Percentiles rank a stretch among this genome's conserved stretches.
These are phyloP conservation scores for Magnaporthales sp. DNA, from an alignment of 2,329 filamentous ascomycete genomes.

Conservation along the genomic window DNA sequence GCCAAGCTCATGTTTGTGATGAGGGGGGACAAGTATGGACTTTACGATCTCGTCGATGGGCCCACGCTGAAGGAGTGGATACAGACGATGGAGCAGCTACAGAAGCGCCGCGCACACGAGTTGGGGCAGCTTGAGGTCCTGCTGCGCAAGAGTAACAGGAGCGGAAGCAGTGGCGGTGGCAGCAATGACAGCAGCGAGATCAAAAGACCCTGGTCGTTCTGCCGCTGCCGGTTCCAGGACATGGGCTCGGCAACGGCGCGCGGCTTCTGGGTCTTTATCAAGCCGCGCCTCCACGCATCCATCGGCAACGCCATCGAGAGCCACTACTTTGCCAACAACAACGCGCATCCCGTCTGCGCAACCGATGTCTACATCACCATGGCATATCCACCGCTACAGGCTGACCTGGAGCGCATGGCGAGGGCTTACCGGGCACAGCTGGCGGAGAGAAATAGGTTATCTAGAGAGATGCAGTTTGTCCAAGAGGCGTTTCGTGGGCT, in stretches of 20 bases:
- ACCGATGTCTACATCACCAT: neutral
- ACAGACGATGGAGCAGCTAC: neutral
- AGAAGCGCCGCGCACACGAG: neutral
- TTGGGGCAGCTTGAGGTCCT: neutral
- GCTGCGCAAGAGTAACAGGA: neutral
- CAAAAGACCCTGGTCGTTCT: neutral
- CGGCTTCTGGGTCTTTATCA: neutral
- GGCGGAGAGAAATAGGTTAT: neutral
- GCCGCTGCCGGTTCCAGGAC: neutral
- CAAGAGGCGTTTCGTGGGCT: neutral
- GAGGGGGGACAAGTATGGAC: neutral
- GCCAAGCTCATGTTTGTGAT: neutral
- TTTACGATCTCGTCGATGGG: neutral
- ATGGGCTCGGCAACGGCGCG: neutral
- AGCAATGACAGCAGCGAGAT: neutral
- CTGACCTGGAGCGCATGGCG: neutral
- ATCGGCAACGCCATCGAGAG: neutral
- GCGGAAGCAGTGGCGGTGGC: neutral
- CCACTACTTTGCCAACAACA: conserved; percentile 1
- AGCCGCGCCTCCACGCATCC: neutral
- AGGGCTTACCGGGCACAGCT: neutral
- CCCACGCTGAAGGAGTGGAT: neutral
- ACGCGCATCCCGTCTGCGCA: neutral
- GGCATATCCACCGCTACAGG: neutral
- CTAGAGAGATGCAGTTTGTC: neutral